Percentiles rank a stretch among this genome's conserved stretches.
phyloP scores from a whole-genome alignment of 164 flowering plant genomes.

The Stephania yunnanensis region DNA sequence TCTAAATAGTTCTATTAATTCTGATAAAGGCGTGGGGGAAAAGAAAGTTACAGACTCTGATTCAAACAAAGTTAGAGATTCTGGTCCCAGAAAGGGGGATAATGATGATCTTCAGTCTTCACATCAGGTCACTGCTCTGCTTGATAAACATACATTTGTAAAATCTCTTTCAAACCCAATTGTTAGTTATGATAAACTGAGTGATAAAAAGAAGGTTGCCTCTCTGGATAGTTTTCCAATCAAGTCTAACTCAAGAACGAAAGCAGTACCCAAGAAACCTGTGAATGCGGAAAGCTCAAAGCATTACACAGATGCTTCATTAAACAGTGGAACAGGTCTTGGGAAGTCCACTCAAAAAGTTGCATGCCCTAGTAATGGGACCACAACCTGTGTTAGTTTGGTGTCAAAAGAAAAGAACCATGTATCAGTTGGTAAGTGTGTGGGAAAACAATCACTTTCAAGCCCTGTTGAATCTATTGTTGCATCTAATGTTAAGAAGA shows the following conservation, averaged over 20 bases:
- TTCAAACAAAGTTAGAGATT: background rate
- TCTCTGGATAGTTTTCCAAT: background rate
- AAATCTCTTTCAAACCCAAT: background rate
- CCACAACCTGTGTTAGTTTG: background rate
- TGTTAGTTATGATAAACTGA: background rate
- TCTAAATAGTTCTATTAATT: background rate
- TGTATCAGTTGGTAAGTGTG: background rate
- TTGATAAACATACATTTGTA: background rate
- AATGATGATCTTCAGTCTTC: background rate
- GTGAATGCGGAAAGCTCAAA: background rate
- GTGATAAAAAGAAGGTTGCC: background rate
- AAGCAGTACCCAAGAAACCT: background rate
- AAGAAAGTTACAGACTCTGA: background rate
- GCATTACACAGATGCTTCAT: background rate
- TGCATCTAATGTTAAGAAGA: constrained; percentile 24
- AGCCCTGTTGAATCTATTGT: constrained; percentile 22
- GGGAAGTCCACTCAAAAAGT: background rate
- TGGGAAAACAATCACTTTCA: constrained; percentile 18
- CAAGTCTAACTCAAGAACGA: background rate
- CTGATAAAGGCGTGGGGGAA: background rate
- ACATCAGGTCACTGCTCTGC: background rate
- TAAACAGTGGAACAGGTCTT: background rate
- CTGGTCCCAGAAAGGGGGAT: background rate
- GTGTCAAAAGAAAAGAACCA: too few relatives aligned
- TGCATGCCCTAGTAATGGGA: background rate